A percentile compares a stretch with the other conserved stretches of the same genome.
phyloP scores from a whole-genome alignment of 305 asterid species.

The Fraxinus nigra region DNA sequence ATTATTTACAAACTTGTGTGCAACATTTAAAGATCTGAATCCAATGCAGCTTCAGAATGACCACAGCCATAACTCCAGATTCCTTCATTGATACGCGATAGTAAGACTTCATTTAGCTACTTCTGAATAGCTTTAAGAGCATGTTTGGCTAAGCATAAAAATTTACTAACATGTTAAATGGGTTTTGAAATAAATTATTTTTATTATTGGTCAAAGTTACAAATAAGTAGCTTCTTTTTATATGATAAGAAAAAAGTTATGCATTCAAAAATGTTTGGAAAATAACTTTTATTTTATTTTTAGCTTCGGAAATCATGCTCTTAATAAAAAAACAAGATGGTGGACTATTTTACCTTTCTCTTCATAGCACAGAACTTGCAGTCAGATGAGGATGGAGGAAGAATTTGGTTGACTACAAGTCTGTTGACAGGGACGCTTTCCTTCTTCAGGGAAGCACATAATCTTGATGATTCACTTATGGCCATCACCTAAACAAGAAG shows the following conservation, averaged over 20 bases:
- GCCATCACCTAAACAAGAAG: slow-evolving; percentile 73
- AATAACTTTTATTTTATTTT: background rate
- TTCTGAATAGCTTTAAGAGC: background rate
- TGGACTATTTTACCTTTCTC: slow-evolving; percentile 58
- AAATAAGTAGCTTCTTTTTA: background rate
- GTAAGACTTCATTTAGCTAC: background rate
- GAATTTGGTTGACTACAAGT: slow-evolving; percentile 81
- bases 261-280: background rate
- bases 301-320: background rate
- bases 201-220: background rate
- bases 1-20: background rate
- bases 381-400: slow-evolving; percentile 75
- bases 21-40: background rate
- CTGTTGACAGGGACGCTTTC: slow-evolving; percentile 85
- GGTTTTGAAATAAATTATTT: background rate
- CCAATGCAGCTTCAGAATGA: background rate
- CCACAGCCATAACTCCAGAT: background rate
- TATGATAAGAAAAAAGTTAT: background rate
- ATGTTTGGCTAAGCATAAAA: background rate
- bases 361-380: slow-evolving; percentile 93
- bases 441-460: slow-evolving; percentile 76
- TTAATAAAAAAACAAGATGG: background rate
- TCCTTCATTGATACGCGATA: background rate
- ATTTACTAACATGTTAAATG: background rate
- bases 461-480: slow-evolving; percentile 76